A percentile compares a stretch with the other conserved stretches of the same genome.
Evolutionary conservation across 2,329 filamentous ascomycete genomes (phyloP).

Genomic region (Verticillium zaregamsianum): DNA sequence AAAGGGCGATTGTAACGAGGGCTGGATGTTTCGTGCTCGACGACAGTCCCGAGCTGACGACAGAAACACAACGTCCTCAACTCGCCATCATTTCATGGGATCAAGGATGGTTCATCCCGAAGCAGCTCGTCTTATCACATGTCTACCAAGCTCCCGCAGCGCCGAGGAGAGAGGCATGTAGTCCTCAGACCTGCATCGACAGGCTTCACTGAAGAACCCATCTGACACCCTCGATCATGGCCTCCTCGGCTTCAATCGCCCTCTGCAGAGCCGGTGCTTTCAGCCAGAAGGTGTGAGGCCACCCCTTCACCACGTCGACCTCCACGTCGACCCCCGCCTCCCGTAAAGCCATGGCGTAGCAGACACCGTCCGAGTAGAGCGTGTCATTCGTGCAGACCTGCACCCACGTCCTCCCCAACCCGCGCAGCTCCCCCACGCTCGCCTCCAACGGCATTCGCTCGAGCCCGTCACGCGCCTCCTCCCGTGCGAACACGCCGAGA

Average conservation of each 20-base stretch:
- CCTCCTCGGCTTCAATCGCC: slow-evolving; percentile 35
- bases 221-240: slow-evolving; percentile 34
- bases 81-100: no score
- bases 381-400: slow-evolving; percentile 47
- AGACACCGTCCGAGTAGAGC: slow-evolving; percentile 47
- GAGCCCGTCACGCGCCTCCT: slow-evolving; percentile 34
- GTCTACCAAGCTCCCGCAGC: no score
- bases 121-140: no score
- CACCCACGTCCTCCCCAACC: slow-evolving; percentile 39
- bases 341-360: slow-evolving; percentile 39
- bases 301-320: slow-evolving; percentile 38
- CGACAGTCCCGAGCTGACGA: no score
- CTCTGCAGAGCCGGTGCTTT: slow-evolving; percentile 36
- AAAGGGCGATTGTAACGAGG: no score
- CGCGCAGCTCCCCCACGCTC: slow-evolving; percentile 19
- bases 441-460: slow-evolving; percentile 37
- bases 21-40: no score
- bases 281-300: slow-evolving; percentile 51
- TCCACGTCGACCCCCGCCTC: slow-evolving; percentile 33
- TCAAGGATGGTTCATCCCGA: no score
- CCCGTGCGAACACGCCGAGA: slow-evolving; percentile 25
- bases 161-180: no score
- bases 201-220: slow-evolving; percentile 28
- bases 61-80: no score
- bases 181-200: no score